Conservation (phyloP, 768 basidiomycete genomes). For the Pleurotus salmoneostramineus region DNA sequence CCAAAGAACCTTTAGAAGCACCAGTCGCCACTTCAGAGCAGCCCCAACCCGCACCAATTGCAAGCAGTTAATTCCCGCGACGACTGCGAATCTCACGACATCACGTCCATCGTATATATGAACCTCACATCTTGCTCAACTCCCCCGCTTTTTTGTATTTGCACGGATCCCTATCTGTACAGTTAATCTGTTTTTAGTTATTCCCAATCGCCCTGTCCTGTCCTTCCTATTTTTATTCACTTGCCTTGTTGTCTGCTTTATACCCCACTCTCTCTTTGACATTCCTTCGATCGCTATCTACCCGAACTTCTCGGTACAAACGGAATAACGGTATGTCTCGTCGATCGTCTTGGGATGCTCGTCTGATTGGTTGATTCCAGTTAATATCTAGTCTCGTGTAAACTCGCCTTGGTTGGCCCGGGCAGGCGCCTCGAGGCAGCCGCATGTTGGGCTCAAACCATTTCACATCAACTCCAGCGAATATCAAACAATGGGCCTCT, state of each 20-base stretch:
- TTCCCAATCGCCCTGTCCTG: not conserved
- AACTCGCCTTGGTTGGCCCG: not conserved
- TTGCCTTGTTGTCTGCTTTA: too few relatives aligned
- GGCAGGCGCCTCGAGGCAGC: not conserved
- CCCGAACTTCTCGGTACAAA: too few relatives aligned
- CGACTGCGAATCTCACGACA: not conserved
- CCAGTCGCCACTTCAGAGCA: not conserved
- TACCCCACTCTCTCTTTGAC: too few relatives aligned
- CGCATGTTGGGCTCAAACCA: not conserved
- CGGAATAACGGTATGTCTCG: not conserved
- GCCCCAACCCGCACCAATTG: not conserved
- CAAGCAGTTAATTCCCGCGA: not conserved
- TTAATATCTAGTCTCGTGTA: not conserved
- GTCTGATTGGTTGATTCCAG: not conserved
- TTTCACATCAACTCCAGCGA: not conserved
- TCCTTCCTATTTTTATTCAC: not conserved
- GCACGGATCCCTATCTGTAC: constrained; percentile 7
- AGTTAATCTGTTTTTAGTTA: not conserved
- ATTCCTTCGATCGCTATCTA: too few relatives aligned
- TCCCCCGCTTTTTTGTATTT: constrained; percentile 4
- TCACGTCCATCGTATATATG: not conserved
- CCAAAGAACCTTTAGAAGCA: not conserved
- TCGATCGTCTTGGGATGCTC: not conserved
- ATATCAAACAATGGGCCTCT: not conserved
- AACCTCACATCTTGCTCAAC: not conserved